Base-by-base conservation (phyloP, 495 filamentous ascomycete genomes). In the Penicillium cataractarum region DNA sequence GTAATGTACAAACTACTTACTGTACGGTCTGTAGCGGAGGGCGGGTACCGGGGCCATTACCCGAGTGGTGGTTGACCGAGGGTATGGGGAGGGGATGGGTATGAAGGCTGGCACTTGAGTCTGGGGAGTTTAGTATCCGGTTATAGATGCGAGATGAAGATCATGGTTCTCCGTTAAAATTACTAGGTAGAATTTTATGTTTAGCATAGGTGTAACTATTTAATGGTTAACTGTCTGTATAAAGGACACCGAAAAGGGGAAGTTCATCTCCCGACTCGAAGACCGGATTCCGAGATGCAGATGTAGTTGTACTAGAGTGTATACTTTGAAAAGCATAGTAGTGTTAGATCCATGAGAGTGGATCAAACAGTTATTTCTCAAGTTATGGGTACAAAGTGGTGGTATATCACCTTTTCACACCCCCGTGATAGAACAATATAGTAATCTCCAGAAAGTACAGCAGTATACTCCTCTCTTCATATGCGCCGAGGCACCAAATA, bases 401-500 rank as follows among this genome's bases (percentile, higher is more conserved):
- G n/a, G n/a, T n/a, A n/a, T n/a, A n/a, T n/a, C n/a, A 7, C 24
- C 22, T 2, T 27, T 50, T 55, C 17, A 39, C 32, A 40, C 33
- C 53, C 53, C 21, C 53, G 46, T 50, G 46, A 3, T 21, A 40
- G 37, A 1, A 40, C 37, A n/a, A n/a, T n/a, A n/a, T n/a, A n/a
- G n/a, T 9, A 21, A 3, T 13, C 26, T 15, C 21, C n/a, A n/a
- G n/a, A 0, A 32, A 29, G 10, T 31, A 19, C 39, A n/a, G n/a
- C 37, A 19, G 26, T 27, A 29, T 19, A 40, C 27, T 52, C 2
- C 17, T 33, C 29, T 33, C 22, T 58, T 56, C 62, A 64, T 60
- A 63, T 63, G 37, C 60, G 35, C 58, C 65, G 58, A 64, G 54
- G 33, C 57, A 53, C 49, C 42, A 70, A 56, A 72, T 72, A 70